Conservation (phyloP, 2,329 filamentous ascomycete genomes). For the Rhytidhysteron rufulum region DNA sequence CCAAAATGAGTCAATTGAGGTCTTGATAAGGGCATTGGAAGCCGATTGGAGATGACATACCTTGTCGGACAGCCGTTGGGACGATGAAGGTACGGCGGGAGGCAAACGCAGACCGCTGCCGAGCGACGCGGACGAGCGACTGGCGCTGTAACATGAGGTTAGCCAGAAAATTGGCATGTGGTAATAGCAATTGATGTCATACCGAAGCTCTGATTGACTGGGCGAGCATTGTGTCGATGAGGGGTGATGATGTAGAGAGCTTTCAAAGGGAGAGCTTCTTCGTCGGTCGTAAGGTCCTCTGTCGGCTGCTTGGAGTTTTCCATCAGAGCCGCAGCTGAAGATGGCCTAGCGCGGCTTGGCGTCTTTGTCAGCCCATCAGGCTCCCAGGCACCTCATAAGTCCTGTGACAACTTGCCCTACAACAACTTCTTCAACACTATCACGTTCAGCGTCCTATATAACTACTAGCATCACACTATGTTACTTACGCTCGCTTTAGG, state of each 20-base stretch:
- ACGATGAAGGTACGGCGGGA: conserved; percentile 62
- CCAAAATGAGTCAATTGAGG: conserved; percentile 20
- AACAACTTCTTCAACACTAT: too few species aligned
- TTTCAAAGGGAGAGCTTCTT: conserved; percentile 28
- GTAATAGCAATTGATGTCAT: conserved; percentile 22
- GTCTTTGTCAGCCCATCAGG: not conserved
- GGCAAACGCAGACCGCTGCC: conserved; percentile 52
- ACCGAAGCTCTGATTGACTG: conserved; percentile 61
- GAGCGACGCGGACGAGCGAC: conserved; percentile 57
- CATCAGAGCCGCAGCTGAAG: conserved; percentile 15
- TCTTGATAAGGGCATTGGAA: not conserved
- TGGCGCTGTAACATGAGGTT: conserved; percentile 49
- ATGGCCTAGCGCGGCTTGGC: conserved; percentile 12
- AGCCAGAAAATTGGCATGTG: conserved; percentile 15
- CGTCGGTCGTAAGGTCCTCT: conserved; percentile 15
- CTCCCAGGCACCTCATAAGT: too few species aligned
- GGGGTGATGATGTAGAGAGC: conserved; percentile 22
- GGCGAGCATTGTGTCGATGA: conserved; percentile 51
- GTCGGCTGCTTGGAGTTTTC: conserved; percentile 3
- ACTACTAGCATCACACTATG: too few species aligned
- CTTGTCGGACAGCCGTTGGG: conserved; percentile 58
- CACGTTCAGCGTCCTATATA: too few species aligned
- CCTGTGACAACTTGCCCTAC: too few species aligned
- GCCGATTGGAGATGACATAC: conserved; percentile 42
- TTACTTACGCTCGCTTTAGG: too few species aligned